Evolutionary conservation across 202 grass and related monocot genomes (phyloP).

Genomic region (Brachypodium distachyon): DNA sequence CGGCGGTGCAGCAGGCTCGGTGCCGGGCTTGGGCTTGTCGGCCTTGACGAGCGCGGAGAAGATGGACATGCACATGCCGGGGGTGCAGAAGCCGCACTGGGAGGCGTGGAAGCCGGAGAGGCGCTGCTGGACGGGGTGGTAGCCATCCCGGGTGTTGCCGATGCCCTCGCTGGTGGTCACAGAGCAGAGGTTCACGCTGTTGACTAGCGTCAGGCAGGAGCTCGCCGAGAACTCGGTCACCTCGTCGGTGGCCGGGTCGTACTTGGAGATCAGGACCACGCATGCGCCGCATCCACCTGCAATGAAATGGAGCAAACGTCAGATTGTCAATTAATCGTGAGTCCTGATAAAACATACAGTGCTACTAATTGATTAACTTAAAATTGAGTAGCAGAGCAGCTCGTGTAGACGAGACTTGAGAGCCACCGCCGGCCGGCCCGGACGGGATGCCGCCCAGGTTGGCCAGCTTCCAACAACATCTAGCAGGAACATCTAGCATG

Average conservation of each 20-base stretch:
- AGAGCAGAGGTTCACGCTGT: constrained; percentile 42
- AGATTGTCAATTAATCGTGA: no score
- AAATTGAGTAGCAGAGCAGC: no score
- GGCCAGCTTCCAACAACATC: no score
- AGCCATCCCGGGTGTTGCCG: constrained; percentile 57
- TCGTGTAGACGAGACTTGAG: no score
- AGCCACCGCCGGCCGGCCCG: no score
- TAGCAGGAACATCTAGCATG: no score
- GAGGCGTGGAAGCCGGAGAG: constrained; percentile 67
- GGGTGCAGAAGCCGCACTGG: constrained; percentile 80
- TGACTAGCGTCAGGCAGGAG: constrained; percentile 63
- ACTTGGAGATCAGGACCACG: constrained; percentile 76
- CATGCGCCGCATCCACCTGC: constrained; percentile 85
- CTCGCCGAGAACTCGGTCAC: constrained; percentile 55
- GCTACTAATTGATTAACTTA: no score
- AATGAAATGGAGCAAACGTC: no score
- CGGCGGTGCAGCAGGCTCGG: not conserved
- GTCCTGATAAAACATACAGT: no score
- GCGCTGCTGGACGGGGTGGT: constrained; percentile 58
- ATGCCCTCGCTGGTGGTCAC: constrained; percentile 72
- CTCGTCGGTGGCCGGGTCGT: constrained; percentile 39
- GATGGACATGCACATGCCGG: constrained; percentile 77
- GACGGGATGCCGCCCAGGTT: no score
- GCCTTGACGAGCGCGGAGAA: constrained; percentile 63
- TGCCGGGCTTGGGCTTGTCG: constrained; percentile 39